These are phyloP conservation scores for Aureobasidium lini DNA, from an alignment of 2,329 filamentous ascomycete species.

Conservation along the genomic window DNA sequence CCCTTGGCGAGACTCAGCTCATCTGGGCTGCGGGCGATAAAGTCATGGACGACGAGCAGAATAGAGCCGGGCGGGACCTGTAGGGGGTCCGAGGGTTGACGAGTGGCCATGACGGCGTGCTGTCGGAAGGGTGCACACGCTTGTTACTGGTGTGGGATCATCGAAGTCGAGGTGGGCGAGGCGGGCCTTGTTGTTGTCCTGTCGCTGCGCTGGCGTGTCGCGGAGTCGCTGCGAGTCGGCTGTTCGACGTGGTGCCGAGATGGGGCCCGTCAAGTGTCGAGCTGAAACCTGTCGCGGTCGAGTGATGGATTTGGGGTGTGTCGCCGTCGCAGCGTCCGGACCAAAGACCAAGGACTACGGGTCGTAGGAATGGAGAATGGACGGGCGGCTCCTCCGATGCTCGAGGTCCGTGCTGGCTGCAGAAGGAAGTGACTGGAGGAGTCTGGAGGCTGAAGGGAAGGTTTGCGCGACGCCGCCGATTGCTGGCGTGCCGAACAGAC, in stretches of 20 bases:
- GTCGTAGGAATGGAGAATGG: too few species aligned
- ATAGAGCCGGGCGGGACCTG: constrained; percentile 31
- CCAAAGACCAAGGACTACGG: too few species aligned
- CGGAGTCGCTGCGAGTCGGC: background rate
- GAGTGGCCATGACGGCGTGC: constrained; percentile 6
- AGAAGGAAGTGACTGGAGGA: too few species aligned
- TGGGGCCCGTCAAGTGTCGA: background rate
- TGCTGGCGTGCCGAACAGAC: too few species aligned
- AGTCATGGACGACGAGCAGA: constrained; percentile 73
- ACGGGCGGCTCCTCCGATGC: too few species aligned
- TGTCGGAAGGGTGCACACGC: background rate
- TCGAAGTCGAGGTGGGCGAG: background rate
- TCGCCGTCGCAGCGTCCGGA: background rate
- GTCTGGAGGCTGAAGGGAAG: too few species aligned
- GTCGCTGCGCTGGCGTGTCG: background rate
- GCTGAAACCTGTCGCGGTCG: background rate
- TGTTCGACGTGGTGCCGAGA: background rate
- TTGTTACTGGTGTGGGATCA: background rate
- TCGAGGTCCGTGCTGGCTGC: too few species aligned
- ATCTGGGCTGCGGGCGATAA: constrained; percentile 82
- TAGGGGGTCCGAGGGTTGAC: constrained; percentile 12
- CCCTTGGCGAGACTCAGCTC: constrained; percentile 84
- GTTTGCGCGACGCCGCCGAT: too few species aligned
- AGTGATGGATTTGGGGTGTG: background rate
- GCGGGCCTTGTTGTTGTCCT: background rate